Evolutionary conservation across 208 protist genomes (phyloP).

Genomic region (Tritrichomonas musculus): DNA sequence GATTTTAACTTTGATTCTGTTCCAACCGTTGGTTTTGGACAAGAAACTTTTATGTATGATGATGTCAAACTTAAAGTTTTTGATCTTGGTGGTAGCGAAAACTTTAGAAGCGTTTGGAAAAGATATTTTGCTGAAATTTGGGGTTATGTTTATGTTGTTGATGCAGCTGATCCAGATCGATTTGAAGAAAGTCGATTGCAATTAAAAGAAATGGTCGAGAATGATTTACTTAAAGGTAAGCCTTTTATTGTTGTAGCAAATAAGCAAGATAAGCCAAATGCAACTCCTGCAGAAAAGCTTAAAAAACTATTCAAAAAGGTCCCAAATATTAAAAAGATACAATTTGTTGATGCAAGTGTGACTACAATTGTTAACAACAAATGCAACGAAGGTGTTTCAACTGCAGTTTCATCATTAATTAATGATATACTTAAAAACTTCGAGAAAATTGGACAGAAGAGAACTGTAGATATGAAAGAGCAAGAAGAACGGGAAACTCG

Average conservation of each 20-base stretch:
- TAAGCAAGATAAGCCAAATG: neutral
- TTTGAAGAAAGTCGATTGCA: neutral
- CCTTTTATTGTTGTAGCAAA: neutral
- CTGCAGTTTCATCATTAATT: neutral
- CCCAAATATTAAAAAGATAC: neutral
- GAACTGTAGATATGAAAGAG: neutral
- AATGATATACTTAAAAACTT: neutral
- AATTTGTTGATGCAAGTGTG: neutral
- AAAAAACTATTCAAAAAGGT: neutral
- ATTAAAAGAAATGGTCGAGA: neutral
- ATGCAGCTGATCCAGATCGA: neutral
- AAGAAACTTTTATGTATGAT: constrained; percentile 24
- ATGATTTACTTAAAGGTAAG: neutral
- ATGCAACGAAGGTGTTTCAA: neutral
- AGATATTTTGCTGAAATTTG: neutral
- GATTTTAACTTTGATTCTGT: constrained; percentile 1
- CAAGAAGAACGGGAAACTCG: neutral
- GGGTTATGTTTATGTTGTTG: neutral
- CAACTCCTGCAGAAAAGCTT: neutral
- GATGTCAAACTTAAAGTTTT: neutral
- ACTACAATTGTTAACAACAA: neutral
- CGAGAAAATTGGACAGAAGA: neutral
- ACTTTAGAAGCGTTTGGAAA: neutral
- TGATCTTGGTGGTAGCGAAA: neutral
- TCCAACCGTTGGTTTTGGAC: constrained; percentile 1